Evolutionary conservation across 202 grass and related monocot genomes (phyloP), one percentile per base, ranked within the genome.

Genomic region (Elaeis oleifera): DNA sequence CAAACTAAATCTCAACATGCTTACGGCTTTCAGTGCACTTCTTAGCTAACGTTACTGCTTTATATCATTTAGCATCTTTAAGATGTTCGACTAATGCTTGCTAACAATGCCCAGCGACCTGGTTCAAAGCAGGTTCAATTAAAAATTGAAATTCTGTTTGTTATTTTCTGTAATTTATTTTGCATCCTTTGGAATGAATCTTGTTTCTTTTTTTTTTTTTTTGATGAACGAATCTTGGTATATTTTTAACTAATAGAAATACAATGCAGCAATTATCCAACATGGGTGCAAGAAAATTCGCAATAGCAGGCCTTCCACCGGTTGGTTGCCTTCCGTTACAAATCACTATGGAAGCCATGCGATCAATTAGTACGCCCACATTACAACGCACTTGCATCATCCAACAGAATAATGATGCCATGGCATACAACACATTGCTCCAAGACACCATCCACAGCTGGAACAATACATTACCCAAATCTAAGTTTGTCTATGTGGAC

Each of bases 311-410:
- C 15, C 63, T 91, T 65, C 83, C 88, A 53, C 80, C 88, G 52
- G 49, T 90, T 60, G 88, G 87, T 0, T 90, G 88, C 75, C 65
- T 90, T 50, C 88, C 88, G 31, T 23, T 83, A 21, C 68, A 69
- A 53, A 80, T 72, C 66, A 81, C 71, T 18, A 29, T 84, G 3
- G 49, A 22, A 3, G 50, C 54, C 7, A 23, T 29, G 17, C 65
- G 60, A 55, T 39, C 22, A 59, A 67, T 24, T 24, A 24, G 58
- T 39, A 50, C 69, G 0, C 44, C 51, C 4, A 5, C 1, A 8
- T 19, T 23, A 1, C 50, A 50, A 6, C 79, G 66, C 8, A 44
- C 49, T 14, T 90, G 83, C 74, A 23, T 84, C 50, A 50, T 31
- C 23, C 58, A 59, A 6, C 61, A 70, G 73, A 90, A 87, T 50